These are phyloP conservation scores for Leccinum rimulosum DNA, from an alignment of 768 basidiomycete genomes.

Conservation along the genomic window DNA sequence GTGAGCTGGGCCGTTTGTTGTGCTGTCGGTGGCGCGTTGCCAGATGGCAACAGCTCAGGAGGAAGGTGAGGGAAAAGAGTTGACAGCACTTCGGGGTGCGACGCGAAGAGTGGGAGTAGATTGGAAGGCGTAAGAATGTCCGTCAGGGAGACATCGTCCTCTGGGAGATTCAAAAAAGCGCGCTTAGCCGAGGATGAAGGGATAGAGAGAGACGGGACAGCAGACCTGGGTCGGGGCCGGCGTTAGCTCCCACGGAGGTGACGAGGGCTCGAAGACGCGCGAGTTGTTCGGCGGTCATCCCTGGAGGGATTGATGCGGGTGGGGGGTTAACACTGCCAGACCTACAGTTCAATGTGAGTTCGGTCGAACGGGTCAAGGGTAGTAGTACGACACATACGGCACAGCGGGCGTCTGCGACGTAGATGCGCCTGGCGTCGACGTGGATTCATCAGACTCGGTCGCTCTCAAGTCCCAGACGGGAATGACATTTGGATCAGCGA, in stretches of 20 bases:
- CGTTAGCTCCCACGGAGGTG: slow-evolving; percentile 40
- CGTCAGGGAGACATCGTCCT: slow-evolving; percentile 58
- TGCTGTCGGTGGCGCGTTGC: slow-evolving; percentile 36
- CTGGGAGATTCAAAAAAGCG: slow-evolving; percentile 11
- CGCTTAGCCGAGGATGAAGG: neutral
- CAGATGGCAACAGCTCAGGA: slow-evolving; percentile 67
- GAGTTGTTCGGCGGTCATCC: slow-evolving; percentile 61
- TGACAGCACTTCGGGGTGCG: slow-evolving; percentile 65
- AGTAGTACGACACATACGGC: slow-evolving; percentile 19
- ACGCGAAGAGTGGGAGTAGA: slow-evolving; percentile 66
- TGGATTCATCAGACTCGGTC: slow-evolving; percentile 43
- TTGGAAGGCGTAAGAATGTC: slow-evolving; percentile 77
- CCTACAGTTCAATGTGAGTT: slow-evolving; percentile 3
- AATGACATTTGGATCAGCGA: slow-evolving; percentile 62
- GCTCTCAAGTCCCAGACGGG: slow-evolving; percentile 53
- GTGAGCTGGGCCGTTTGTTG: slow-evolving; percentile 25
- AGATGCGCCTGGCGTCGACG: slow-evolving; percentile 37
- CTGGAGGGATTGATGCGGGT: slow-evolving; percentile 6
- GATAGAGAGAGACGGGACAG: neutral
- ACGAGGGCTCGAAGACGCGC: slow-evolving; percentile 58
- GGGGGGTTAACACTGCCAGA: slow-evolving; percentile 9
- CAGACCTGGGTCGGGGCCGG: slow-evolving; percentile 17
- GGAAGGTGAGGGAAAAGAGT: slow-evolving; percentile 82
- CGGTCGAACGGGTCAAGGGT: neutral
- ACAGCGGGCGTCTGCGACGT: slow-evolving; percentile 34